A percentile compares a stretch with the other conserved stretches of the same genome.
Conservation (phyloP, 169 alveolate genomes). For the Amoebophrya sp. region DNA sequence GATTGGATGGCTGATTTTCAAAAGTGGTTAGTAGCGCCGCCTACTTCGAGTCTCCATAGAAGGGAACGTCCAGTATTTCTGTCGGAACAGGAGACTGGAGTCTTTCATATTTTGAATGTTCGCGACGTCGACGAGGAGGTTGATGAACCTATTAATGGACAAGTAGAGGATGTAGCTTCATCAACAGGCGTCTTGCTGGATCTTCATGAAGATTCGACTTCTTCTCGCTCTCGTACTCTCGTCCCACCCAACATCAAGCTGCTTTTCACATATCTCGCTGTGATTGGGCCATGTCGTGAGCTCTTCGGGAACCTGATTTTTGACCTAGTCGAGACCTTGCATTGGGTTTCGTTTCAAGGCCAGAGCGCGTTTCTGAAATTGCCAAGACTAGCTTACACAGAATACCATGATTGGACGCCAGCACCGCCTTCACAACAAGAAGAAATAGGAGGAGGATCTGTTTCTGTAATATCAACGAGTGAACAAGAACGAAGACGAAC, state of each 20-base stretch:
- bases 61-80: background rate
- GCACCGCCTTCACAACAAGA: too few species aligned
- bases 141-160: background rate
- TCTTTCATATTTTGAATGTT: background rate
- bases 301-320: background rate
- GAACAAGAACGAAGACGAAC: too few species aligned
- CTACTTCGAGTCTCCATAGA: too few species aligned
- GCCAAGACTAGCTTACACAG: background rate
- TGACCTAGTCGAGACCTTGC: background rate
- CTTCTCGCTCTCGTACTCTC: background rate
- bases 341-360: background rate
- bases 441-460: too few species aligned
- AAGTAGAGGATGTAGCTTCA: background rate
- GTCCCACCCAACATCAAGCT: too few species aligned
- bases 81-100: background rate
- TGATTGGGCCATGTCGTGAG: background rate
- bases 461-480: too few species aligned
- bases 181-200: background rate
- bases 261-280: background rate
- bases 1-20: too few species aligned
- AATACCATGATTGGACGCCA: background rate
- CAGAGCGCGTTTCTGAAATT: background rate
- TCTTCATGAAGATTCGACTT: background rate
- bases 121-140: background rate
- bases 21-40: too few species aligned